Conservation (phyloP, 345 rosid species). For the Populus pruinosa region DNA sequence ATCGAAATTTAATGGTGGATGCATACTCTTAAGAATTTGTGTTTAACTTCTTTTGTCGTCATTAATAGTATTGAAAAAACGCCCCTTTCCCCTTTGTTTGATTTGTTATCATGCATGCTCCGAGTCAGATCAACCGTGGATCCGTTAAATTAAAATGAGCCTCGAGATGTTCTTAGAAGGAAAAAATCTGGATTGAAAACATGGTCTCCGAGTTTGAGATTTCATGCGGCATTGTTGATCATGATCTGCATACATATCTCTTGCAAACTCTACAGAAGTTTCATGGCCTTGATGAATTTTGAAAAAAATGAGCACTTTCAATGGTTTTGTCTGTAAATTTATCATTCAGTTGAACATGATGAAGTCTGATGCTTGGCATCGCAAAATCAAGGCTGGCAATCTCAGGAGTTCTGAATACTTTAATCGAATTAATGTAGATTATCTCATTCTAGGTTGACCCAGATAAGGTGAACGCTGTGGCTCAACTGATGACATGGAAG, state of each 20-base stretch:
- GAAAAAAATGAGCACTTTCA: neutral
- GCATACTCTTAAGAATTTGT: too few relatives aligned
- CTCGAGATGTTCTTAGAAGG: too few relatives aligned
- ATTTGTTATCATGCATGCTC: neutral
- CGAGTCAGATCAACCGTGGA: neutral
- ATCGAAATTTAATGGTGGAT: too few relatives aligned
- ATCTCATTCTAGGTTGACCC: constrained; percentile 15
- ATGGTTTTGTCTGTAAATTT: too few relatives aligned
- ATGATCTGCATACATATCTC: too few relatives aligned
- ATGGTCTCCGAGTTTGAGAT: too few relatives aligned
- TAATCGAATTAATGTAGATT: too few relatives aligned
- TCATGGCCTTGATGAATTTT: neutral
- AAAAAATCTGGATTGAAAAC: too few relatives aligned
- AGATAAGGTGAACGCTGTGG: constrained; percentile 24
- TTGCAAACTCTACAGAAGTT: neutral
- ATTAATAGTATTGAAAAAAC: neutral
- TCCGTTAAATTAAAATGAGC: neutral
- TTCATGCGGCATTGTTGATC: too few relatives aligned
- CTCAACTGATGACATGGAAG: constrained; percentile 26
- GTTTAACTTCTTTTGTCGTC: neutral
- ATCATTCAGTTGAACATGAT: neutral
- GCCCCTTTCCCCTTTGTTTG: neutral
- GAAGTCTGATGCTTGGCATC: neutral
- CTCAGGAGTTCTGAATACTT: too few relatives aligned
- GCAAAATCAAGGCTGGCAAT: too few relatives aligned